phyloP scores from a whole-genome alignment of 495 filamentous ascomycete species.

The Usnea hakonensis region DNA sequence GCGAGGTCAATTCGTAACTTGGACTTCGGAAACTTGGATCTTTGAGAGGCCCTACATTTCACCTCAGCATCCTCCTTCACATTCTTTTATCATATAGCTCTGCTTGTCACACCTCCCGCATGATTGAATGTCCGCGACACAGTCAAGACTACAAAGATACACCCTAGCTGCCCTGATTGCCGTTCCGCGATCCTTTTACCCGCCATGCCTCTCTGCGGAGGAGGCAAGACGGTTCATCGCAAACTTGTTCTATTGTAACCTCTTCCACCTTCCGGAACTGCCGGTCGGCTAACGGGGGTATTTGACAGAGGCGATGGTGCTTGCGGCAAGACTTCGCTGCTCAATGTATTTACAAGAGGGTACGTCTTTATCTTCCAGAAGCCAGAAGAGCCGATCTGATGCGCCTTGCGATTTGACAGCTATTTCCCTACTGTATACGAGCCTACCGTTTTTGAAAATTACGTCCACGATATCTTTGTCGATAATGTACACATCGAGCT shows the following conservation, averaged over 20 bases:
- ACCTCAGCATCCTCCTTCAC: not conserved
- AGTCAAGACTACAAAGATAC: not conserved
- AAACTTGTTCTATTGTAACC: conserved; percentile 96
- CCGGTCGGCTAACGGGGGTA: conserved; percentile 20
- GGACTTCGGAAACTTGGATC: too few relatives aligned
- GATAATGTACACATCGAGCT: conserved; percentile 94
- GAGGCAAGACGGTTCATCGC: conserved; percentile 76
- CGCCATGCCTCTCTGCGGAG: conserved; percentile 47
- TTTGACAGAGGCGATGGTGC: conserved; percentile 79
- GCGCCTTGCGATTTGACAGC: conserved; percentile 36
- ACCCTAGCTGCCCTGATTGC: conserved; percentile 1
- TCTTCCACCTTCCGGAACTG: not conserved
- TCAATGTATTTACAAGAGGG: conserved; percentile 99
- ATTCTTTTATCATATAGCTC: not conserved
- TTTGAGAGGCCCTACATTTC: not conserved
- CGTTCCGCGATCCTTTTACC: conserved; percentile 1
- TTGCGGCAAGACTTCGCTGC: conserved; percentile 90
- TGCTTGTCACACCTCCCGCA: not conserved
- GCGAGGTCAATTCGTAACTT: not conserved
- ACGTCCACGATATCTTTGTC: conserved; percentile 98
- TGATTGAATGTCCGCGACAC: not conserved
- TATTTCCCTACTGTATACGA: conserved; percentile 99
- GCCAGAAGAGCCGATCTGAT: conserved; percentile 13
- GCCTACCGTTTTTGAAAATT: conserved; percentile 98
- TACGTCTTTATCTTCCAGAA: conserved; percentile 34